Evolutionary conservation across 768 basidiomycete genomes (phyloP), one percentile per base, ranked within the genome.

Genomic region (Dacryopinax spathularia): DNA sequence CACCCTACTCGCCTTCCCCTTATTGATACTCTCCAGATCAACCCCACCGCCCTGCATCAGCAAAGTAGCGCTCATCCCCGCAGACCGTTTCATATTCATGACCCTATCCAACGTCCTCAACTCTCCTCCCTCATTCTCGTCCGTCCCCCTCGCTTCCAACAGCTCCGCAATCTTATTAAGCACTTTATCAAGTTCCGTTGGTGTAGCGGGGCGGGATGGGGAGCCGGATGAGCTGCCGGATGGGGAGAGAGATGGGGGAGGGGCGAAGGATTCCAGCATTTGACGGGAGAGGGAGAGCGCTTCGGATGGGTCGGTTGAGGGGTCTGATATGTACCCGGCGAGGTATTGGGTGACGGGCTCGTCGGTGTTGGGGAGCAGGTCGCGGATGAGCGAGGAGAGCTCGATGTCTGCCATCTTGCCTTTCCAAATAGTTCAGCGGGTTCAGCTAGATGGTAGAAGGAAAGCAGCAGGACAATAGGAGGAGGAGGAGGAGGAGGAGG

Each of bases 1-100:
- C 56, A 96, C 92, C 31, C 88, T 85, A 35, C 90, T 91, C 34
- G 88, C 89, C 89, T 93, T 93, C 78, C 88, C 91, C 80, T 94
- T 93, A 76, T 91, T 92, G 62, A 91, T 90, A 36, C 88, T 89
- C 74, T 91, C 90, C 62, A 94, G 77, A 73, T 94, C 91, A 36
- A 93, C 89, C 15, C 89, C 89, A 66, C 91, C 88, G 0, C 82
- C 78, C 6, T 13, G 25, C 59, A 93, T 76, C 3, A 83, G 87
- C 66, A 91, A 87, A 6, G 90, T 91, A 64, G 75, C 87, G 31
- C 88, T 90, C 72, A 91, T 83, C 59, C 84, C 81, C 9, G 80
- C 78, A 1, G 84, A 75, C 74, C 88, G 89, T 77, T 87, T 89
- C 82, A 93, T 85, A 69, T 92, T 87, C 82, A 92, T 84, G 62